Evolutionary conservation across 768 basidiomycete species (phyloP), one percentile per base, ranked within the genome.

Genomic region (Sporobolomyces roseus): DNA sequence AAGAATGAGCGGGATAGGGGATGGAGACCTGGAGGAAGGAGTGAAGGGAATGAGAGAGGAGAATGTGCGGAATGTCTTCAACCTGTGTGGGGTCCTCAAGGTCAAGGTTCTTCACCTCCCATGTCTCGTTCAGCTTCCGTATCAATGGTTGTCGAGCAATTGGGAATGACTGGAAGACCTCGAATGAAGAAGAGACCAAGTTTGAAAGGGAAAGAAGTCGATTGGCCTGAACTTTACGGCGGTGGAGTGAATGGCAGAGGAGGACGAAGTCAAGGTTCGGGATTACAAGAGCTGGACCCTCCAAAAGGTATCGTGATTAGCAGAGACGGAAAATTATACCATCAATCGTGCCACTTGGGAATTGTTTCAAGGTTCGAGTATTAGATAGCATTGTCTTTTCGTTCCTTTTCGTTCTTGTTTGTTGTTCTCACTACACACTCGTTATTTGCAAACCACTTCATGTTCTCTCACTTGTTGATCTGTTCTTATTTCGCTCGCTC

Each of bases 1-100:
- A 80, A 74, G 41, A 55, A 30, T 36, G 66, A 75, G 52, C 63
- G 77, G 29, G 62, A 65, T 17, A 63, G 52, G 7, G 79, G 80
- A 2, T 81, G 80, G 80, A 72, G 76, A n/a, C 74, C 77, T 9
- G 62, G 63, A 23, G 63, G 38, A 32, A 49, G 48, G n/a, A 48
- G 33, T 1, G 43, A 32, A 27, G 53, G 17, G 14, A 36, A 30
- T 12, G 32, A 46, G 3, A n/a, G 41, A 14, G 61, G 66, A 23
- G 36, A 45, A 3, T 74, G 74, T 59, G 73, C 63, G 38, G 72
- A 71, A n/a, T 76, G 75, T 64, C 56, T 67, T 1, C 54, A 73
- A 49, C 60, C 70, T 4, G 66, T 76, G 0, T 76, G 72, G 72
- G 65, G 69, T 0, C 59, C 66, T 23, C 53, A 53, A 4, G 68